Conservation (phyloP, 1,284 basidiomycete genomes). For the Cryptococcus depauperatus region DNA sequence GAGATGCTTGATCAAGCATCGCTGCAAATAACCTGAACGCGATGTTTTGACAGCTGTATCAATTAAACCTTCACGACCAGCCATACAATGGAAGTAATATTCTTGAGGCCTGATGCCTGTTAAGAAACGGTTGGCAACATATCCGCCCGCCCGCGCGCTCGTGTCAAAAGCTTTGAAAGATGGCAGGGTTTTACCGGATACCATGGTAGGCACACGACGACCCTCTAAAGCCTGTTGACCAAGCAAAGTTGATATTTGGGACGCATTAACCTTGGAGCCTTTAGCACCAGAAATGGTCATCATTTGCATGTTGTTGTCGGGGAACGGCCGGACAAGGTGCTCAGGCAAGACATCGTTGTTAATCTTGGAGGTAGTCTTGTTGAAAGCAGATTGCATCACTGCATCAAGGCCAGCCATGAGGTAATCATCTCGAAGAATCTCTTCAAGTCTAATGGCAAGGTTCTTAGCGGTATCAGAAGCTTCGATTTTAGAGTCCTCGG, state of each 20-base stretch:
- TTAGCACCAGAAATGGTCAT: conserved; percentile 99
- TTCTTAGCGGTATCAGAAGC: conserved; percentile 48
- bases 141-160: conserved; percentile 94
- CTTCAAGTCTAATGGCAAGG: conserved; percentile 60
- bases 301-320: conserved; percentile 98
- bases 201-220: conserved; percentile 97
- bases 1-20: conserved; percentile 97
- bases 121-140: conserved; percentile 97
- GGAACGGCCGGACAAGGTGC: conserved; percentile 84
- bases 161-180: conserved; percentile 98
- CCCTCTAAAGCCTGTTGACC: conserved; percentile 98
- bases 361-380: conserved; percentile 78
- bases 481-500: conserved; percentile 69
- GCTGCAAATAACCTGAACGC: conserved; percentile 95
- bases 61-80: conserved; percentile 95
- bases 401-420: conserved; percentile 96
- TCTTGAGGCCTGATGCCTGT: conserved; percentile 98
- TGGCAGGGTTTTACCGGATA: conserved; percentile 95
- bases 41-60: conserved; percentile 99
- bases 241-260: conserved; percentile 93
- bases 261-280: conserved; percentile 93
- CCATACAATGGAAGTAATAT: conserved; percentile 99
- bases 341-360: conserved; percentile 85
- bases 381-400: conserved; percentile 82
- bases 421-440: conserved; percentile 91